Evolutionary conservation across 1,284 basidiomycete genomes (phyloP).

Genomic region (Rhodotorula sp.): DNA sequence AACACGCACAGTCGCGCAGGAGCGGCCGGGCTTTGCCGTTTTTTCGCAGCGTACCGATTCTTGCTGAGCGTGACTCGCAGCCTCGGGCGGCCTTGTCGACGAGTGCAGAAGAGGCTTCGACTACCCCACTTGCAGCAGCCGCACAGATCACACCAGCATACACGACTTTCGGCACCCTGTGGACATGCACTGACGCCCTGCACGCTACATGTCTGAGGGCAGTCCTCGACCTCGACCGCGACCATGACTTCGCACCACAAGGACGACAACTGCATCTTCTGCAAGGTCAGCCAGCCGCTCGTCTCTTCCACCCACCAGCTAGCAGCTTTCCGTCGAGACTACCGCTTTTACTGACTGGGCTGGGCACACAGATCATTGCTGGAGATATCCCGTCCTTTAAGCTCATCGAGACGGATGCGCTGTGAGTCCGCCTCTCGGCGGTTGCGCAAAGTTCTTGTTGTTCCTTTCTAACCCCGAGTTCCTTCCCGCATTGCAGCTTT

Average conservation of each 20-base stretch:
- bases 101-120: too few relatives aligned
- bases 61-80: too few relatives aligned
- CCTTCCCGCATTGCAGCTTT: conserved; percentile 13
- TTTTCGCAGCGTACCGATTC: too few relatives aligned
- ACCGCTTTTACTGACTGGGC: too few relatives aligned
- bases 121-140: too few relatives aligned
- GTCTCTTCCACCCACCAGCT: neutral
- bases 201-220: neutral
- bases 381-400: conserved; percentile 49
- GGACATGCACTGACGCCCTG: too few relatives aligned
- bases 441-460: neutral
- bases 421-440: conserved; percentile 25
- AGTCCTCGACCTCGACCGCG: conserved; percentile 7
- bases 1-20: too few relatives aligned
- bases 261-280: conserved; percentile 50
- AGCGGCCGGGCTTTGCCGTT: too few relatives aligned
- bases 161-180: too few relatives aligned
- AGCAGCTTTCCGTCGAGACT: neutral
- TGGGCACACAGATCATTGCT: conserved; percentile 46
- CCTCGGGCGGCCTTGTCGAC: too few relatives aligned
- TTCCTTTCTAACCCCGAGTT: neutral
- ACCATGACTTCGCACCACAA: conserved; percentile 18
- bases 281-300: conserved; percentile 43
- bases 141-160: too few relatives aligned
- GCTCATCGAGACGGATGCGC: conserved; percentile 50